phyloP scores from a whole-genome alignment of 2,329 filamentous ascomycete genomes.

The Colletotrichum salicis region DNA sequence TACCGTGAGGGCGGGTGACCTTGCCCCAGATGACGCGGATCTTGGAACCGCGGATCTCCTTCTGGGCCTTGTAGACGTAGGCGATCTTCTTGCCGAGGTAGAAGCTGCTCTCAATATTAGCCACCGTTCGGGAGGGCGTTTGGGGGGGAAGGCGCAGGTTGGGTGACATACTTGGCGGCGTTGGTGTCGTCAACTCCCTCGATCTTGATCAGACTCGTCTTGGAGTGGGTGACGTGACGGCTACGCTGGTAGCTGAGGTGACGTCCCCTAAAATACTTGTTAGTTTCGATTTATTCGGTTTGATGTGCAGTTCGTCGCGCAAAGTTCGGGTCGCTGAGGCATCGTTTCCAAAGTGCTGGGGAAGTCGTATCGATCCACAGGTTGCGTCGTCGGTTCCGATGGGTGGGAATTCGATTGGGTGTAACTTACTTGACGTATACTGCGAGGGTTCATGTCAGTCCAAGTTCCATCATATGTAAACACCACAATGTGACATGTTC shows the following conservation, averaged over 20 bases:
- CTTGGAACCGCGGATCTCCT: slow-evolving; percentile 96
- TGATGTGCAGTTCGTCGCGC: neutral
- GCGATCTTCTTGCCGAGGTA: slow-evolving; percentile 99
- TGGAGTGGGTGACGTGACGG: slow-evolving; percentile 90
- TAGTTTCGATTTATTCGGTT: slow-evolving; percentile 19
- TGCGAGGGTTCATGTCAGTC: slow-evolving; percentile 56
- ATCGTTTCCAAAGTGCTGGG: neutral
- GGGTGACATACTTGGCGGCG: slow-evolving; percentile 80
- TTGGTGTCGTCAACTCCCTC: slow-evolving; percentile 94
- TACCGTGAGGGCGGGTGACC: slow-evolving; percentile 95
- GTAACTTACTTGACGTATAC: slow-evolving; percentile 90
- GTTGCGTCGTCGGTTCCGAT: slow-evolving; percentile 13
- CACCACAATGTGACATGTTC: neutral
- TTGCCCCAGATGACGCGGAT: slow-evolving; percentile 99
- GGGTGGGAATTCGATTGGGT: slow-evolving; percentile 31
- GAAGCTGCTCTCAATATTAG: slow-evolving; percentile 68
- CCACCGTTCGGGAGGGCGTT: neutral
- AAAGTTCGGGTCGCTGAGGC: slow-evolving; percentile 4
- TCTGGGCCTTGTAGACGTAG: slow-evolving; percentile 96
- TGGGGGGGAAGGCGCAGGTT: neutral
- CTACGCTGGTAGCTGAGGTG: slow-evolving; percentile 98
- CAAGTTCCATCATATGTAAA: slow-evolving; percentile 22
- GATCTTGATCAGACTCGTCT: slow-evolving; percentile 96
- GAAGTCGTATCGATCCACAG: slow-evolving; percentile 8
- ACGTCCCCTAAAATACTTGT: slow-evolving; percentile 75